These are phyloP conservation scores for Cercospora berteroae DNA, from an alignment of 2,329 filamentous ascomycete genomes.

Conservation along the genomic window DNA sequence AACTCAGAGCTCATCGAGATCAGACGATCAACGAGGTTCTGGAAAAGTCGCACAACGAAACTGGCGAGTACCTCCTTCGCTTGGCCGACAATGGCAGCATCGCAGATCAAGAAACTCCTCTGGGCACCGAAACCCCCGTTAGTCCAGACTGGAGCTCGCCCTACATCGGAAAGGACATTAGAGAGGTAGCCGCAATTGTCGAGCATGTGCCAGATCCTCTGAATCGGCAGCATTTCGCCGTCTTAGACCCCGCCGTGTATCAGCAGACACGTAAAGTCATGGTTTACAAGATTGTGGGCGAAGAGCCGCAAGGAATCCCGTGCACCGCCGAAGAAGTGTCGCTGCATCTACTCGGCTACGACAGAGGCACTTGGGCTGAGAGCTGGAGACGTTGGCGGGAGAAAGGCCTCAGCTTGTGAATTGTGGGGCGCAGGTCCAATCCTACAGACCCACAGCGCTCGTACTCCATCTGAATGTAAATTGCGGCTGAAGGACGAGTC, in stretches of 20 bases:
- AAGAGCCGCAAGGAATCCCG: constrained; percentile 5
- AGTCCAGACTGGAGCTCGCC: neutral
- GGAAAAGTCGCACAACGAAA: neutral
- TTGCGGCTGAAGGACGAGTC: neutral
- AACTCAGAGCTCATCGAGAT: neutral
- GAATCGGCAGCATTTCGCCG: neutral
- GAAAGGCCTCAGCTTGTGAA: neutral
- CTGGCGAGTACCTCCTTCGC: neutral
- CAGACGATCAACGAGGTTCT: neutral
- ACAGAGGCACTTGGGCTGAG: constrained; percentile 11
- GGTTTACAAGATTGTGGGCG: constrained; percentile 6
- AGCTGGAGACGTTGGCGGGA: constrained; percentile 1
- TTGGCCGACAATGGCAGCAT: neutral
- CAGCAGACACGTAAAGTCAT: neutral
- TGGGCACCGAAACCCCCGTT: neutral
- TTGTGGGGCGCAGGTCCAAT: neutral
- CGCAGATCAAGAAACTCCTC: neutral
- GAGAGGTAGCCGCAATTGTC: neutral
- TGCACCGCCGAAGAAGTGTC: constrained; percentile 2
- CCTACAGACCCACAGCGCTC: neutral
- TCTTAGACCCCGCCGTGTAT: neutral
- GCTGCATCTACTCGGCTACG: neutral
- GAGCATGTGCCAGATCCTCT: neutral
- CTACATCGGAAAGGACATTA: neutral
- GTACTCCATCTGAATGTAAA: neutral